These are phyloP conservation scores for Leccinum variicolor DNA, from an alignment of 768 basidiomycete species.

Conservation along the genomic window DNA sequence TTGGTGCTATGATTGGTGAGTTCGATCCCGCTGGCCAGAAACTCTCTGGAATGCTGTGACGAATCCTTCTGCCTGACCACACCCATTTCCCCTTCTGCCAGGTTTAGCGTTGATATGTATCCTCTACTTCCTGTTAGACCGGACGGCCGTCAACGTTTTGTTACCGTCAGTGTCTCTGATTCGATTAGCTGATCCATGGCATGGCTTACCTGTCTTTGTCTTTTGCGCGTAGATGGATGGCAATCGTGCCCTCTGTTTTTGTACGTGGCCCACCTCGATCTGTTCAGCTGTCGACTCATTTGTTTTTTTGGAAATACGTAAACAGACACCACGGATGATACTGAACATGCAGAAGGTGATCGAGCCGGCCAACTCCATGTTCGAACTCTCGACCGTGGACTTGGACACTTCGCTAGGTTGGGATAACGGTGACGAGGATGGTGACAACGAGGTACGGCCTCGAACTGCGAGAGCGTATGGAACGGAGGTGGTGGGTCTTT, in stretches of 20 bases:
- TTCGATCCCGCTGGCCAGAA: neutral
- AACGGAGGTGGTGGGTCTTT: neutral
- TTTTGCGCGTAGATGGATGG: conserved; percentile 12
- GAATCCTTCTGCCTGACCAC: neutral
- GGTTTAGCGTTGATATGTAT: neutral
- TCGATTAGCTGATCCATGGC: neutral
- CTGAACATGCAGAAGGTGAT: conserved; percentile 16
- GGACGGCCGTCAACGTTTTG: conserved; percentile 11
- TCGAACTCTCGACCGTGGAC: neutral
- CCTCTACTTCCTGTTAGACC: conserved; percentile 2
- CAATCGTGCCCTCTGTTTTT: conserved; percentile 7
- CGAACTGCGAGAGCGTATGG: no score
- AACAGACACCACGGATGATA: conserved; percentile 20
- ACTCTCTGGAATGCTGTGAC: neutral
- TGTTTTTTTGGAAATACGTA: neutral
- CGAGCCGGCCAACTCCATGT: neutral
- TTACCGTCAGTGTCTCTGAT: conserved; percentile 10
- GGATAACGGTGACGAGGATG: neutral
- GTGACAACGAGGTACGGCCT: neutral
- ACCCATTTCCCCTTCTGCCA: neutral
- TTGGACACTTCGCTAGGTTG: neutral
- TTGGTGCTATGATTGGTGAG: conserved; percentile 8
- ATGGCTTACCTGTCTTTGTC: neutral
- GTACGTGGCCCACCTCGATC: conserved; percentile 6
- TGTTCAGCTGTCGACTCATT: neutral